Percentiles rank a stretch among this genome's conserved stretches.
These are phyloP conservation scores for Ogataea salicorniae DNA, from an alignment of 805 yeast genomes.

Conservation along the genomic window DNA sequence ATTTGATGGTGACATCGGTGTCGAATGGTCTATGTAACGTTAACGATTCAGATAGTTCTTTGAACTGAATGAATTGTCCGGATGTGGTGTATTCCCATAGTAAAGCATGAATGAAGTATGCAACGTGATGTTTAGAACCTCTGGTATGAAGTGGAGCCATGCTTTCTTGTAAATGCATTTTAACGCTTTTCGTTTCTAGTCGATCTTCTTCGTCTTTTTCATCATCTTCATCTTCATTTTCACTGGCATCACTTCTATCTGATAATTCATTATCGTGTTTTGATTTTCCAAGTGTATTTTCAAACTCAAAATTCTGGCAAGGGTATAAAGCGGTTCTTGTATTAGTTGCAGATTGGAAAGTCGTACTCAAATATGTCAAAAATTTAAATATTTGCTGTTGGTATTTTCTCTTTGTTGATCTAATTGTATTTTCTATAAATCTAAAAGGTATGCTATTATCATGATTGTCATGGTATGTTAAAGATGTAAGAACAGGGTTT, in stretches of 20 bases:
- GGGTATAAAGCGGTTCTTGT: conserved; percentile 14
- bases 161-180: conserved; percentile 3
- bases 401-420: neutral
- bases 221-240: neutral
- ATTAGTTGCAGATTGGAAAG: conserved; percentile 7
- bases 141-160: conserved; percentile 15
- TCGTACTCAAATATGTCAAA: conserved; percentile 14
- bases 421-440: conserved; percentile 1
- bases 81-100: conserved; percentile 39
- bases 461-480: neutral
- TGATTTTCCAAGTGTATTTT: too few species aligned
- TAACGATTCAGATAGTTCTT: conserved; percentile 33
- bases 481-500: conserved; percentile 1
- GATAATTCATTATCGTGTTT: too few species aligned
- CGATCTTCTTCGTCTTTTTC: conserved; percentile 5
- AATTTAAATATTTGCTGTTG: conserved; percentile 13
- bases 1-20: conserved; percentile 37
- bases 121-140: conserved; percentile 35
- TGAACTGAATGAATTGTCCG: conserved; percentile 32
- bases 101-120: conserved; percentile 36
- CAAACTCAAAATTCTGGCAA: conserved; percentile 9
- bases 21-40: conserved; percentile 39
- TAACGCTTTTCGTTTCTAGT: conserved; percentile 2
- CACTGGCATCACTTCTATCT: too few species aligned
- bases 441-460: conserved; percentile 1